These are phyloP conservation scores for Phallus indusiatus DNA, from an alignment of 768 basidiomycete species.

Conservation along the genomic window DNA sequence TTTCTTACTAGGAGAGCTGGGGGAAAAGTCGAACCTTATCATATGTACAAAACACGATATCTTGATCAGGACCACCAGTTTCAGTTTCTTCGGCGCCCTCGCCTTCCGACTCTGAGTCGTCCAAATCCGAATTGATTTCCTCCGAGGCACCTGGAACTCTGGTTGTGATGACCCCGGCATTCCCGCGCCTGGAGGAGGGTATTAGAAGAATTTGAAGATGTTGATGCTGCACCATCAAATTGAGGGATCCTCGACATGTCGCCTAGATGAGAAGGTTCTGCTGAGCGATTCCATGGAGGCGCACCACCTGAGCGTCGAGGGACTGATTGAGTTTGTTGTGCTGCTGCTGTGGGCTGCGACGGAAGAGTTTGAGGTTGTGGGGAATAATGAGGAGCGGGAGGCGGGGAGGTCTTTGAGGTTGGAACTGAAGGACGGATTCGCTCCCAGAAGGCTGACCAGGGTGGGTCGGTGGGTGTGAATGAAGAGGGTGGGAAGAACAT, in stretches of 20 bases:
- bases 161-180: slow-evolving; percentile 55
- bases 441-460: slow-evolving; percentile 49
- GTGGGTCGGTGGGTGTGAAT: slow-evolving; percentile 44
- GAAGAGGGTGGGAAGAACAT: slow-evolving; percentile 56
- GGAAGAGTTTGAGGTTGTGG: slow-evolving; percentile 18
- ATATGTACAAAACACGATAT: slow-evolving; percentile 97
- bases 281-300: slow-evolving; percentile 3
- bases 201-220: slow-evolving; percentile 61
- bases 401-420: slow-evolving; percentile 25
- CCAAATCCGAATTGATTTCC: slow-evolving; percentile 92
- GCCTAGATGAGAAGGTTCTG: slow-evolving; percentile 5
- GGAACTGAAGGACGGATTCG: slow-evolving; percentile 48
- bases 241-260: slow-evolving; percentile 48
- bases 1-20: neutral
- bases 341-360: neutral
- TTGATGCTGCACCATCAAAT: slow-evolving; percentile 65
- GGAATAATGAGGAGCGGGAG: slow-evolving; percentile 14
- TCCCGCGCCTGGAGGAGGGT: slow-evolving; percentile 59
- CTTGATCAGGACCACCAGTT: slow-evolving; percentile 65
- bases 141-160: slow-evolving; percentile 50
- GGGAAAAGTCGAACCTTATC: slow-evolving; percentile 64
- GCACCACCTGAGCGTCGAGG: slow-evolving; percentile 1
- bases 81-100: slow-evolving; percentile 79
- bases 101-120: slow-evolving; percentile 78
- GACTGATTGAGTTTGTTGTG: neutral